Percentiles rank a stretch among this genome's conserved stretches.
These are phyloP conservation scores for Solanum paucissectum DNA, from an alignment of 257 asterid genomes.

Conservation along the genomic window DNA sequence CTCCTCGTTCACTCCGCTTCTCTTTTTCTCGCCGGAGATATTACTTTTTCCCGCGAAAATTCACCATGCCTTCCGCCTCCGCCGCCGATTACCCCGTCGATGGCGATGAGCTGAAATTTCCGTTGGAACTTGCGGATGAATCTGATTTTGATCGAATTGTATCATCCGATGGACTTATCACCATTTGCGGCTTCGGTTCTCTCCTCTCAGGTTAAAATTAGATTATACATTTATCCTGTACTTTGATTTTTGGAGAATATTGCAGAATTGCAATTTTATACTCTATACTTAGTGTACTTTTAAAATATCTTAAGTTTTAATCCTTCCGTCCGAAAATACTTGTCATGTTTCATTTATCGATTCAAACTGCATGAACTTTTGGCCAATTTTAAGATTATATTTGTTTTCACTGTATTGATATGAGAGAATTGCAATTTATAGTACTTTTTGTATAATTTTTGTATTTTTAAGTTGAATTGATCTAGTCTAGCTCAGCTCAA, in stretches of 20 bases:
- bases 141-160: conserved; percentile 64
- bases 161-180: conserved; percentile 69
- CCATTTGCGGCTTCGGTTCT: conserved; percentile 90
- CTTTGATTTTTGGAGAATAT: background rate
- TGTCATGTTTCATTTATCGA: background rate
- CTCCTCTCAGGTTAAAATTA: conserved; percentile 73
- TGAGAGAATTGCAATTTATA: background rate
- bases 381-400: background rate
- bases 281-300: background rate
- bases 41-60: background rate
- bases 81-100: background rate
- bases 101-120: background rate
- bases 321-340: background rate
- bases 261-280: background rate
- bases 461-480: background rate
- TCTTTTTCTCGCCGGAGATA: background rate
- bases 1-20: background rate
- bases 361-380: background rate
- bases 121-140: conserved; percentile 47
- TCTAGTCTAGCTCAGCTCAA: background rate
- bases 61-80: conserved; percentile 3
- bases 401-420: background rate
- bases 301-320: too few species aligned
- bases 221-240: background rate
- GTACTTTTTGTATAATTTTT: background rate